Percentiles rank a stretch among this genome's conserved stretches.
Conservation (phyloP, 1,284 basidiomycete genomes). For the Cystobasidium sp. region DNA sequence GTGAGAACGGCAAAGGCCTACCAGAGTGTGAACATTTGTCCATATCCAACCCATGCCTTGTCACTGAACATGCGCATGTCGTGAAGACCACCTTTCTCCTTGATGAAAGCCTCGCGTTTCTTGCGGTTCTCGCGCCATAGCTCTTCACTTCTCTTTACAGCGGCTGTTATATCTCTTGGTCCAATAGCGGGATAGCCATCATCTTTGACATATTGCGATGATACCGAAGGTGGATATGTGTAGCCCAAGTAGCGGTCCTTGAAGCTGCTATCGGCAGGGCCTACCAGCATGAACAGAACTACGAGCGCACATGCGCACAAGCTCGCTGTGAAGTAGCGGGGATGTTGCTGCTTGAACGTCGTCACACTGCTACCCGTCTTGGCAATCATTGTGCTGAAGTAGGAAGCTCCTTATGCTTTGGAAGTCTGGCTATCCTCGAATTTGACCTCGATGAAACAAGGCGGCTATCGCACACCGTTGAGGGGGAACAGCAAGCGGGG, state of each 20-base stretch:
- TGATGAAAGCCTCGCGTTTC: constrained; percentile 31
- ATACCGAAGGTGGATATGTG: constrained; percentile 26
- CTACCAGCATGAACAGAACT: constrained; percentile 21
- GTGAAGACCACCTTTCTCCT: constrained; percentile 22
- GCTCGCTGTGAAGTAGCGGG: constrained; percentile 31
- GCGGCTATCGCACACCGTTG: constrained; percentile 7
- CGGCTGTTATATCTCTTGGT: constrained; percentile 29
- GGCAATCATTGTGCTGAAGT: constrained; percentile 21
- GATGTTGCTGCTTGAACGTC: constrained; percentile 29
- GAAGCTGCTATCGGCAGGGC: constrained; percentile 6
- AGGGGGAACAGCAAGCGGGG: background rate
- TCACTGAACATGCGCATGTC: constrained; percentile 38
- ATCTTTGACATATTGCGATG: constrained; percentile 4
- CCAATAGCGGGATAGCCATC: constrained; percentile 39
- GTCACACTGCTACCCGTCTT: constrained; percentile 26
- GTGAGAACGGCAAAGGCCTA: background rate
- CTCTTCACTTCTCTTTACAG: constrained; percentile 34
- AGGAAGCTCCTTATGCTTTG: background rate
- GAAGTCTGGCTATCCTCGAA: background rate
- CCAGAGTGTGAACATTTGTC: constrained; percentile 36
- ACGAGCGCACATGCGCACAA: constrained; percentile 18
- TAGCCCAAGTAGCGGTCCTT: constrained; percentile 9
- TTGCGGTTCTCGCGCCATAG: constrained; percentile 29
- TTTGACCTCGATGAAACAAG: background rate
- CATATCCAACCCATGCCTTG: constrained; percentile 35